These are phyloP conservation scores for Pestalotiopsis fici DNA, from an alignment of 2,329 filamentous ascomycete species.

Conservation along the genomic window DNA sequence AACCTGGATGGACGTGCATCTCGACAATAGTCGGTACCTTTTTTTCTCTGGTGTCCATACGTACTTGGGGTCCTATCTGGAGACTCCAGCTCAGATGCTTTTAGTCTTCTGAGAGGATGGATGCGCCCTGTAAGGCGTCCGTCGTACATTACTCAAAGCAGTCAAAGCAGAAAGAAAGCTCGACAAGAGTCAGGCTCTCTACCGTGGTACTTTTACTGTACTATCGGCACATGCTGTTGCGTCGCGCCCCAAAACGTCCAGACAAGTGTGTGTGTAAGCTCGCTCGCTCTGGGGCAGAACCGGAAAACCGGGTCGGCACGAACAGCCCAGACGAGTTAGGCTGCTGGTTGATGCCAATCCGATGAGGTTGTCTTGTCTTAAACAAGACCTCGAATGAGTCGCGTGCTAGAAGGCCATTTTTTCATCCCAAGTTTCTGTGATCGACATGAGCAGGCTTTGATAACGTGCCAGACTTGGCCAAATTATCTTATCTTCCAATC, in stretches of 20 bases:
- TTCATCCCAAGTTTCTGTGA: background rate
- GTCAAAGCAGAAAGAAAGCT: background rate
- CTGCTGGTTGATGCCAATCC: background rate
- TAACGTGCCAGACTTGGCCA: background rate
- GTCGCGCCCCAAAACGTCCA: background rate
- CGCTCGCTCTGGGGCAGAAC: background rate
- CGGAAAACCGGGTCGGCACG: conserved; percentile 3
- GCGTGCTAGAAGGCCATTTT: background rate
- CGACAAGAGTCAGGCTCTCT: background rate
- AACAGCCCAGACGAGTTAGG: conserved; percentile 1
- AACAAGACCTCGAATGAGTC: background rate
- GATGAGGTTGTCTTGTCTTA: background rate
- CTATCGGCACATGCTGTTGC: background rate
- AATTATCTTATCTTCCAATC: background rate
- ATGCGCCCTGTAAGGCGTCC: background rate
- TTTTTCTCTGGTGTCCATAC: no score
- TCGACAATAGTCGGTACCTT: background rate
- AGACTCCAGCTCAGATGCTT: background rate
- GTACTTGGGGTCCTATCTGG: background rate
- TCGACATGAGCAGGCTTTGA: background rate
- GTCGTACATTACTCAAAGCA: background rate
- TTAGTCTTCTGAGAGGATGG: background rate
- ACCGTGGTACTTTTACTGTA: background rate
- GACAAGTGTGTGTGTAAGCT: background rate
- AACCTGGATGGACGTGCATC: background rate